Conservation (phyloP, 2,329 filamentous ascomycete genomes). For the Akanthomyces muscarius region DNA sequence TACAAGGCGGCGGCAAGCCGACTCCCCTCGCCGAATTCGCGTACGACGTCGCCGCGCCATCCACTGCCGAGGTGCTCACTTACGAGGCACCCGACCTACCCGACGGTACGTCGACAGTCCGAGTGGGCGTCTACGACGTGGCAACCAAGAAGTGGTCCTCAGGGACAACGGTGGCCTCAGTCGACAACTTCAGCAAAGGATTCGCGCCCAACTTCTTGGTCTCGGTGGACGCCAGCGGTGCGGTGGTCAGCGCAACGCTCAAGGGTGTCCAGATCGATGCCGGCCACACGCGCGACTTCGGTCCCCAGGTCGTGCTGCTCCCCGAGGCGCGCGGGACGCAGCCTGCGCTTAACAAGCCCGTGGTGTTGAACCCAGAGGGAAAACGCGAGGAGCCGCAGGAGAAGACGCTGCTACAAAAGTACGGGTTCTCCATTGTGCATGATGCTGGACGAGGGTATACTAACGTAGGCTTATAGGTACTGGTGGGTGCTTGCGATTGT, state of each 20-base stretch:
- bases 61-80: constrained; percentile 44
- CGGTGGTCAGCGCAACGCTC: constrained; percentile 47
- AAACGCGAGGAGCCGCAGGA: constrained; percentile 54
- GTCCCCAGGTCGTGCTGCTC: constrained; percentile 53
- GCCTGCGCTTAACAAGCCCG: constrained; percentile 59
- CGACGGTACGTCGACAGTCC: constrained; percentile 45
- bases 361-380: constrained; percentile 58
- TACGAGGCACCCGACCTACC: constrained; percentile 56
- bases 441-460: constrained; percentile 21
- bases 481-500: constrained; percentile 61
- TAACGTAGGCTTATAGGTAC: constrained; percentile 47
- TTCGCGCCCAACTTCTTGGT: constrained; percentile 56
- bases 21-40: constrained; percentile 52
- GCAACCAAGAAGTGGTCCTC: constrained; percentile 45
- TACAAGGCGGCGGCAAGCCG: constrained; percentile 35
- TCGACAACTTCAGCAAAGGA: constrained; percentile 57
- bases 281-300: constrained; percentile 61
- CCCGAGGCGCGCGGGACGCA: constrained; percentile 47
- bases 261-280: constrained; percentile 60
- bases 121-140: constrained; percentile 55
- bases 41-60: constrained; percentile 46
- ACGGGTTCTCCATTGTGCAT: constrained; percentile 17
- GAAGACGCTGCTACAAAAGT: constrained; percentile 66
- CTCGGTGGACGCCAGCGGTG: constrained; percentile 42
- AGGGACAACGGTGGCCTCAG: constrained; percentile 52